These are phyloP conservation scores for Corchorus capsularis DNA, from an alignment of 345 rosid genomes.

Conservation along the genomic window DNA sequence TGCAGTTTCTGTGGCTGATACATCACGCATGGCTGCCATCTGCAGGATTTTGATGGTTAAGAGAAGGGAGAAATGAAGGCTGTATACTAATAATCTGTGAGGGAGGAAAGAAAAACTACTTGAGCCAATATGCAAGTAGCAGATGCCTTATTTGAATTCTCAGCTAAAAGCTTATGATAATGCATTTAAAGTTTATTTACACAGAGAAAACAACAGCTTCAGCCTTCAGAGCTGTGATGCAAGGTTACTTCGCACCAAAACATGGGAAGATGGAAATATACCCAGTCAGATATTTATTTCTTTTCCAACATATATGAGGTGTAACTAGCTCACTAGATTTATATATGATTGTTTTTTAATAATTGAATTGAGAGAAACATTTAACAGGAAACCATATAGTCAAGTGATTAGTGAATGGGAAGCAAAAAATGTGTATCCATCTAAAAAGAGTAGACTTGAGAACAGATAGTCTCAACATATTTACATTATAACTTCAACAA, in stretches of 20 bases:
- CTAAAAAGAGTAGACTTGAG: background rate
- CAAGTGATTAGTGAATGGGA: too few species aligned
- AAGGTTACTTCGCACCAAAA: background rate
- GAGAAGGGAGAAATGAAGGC: background rate
- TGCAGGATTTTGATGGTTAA: constrained; percentile 25
- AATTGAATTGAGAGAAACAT: background rate
- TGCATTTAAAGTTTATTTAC: background rate
- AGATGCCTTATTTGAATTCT: background rate
- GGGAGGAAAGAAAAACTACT: background rate
- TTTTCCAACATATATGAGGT: background rate
- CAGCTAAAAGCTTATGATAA: background rate
- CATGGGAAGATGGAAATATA: background rate
- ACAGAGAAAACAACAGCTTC: background rate
- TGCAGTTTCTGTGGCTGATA: constrained; percentile 61
- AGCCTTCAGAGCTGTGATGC: background rate
- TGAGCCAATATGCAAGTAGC: background rate
- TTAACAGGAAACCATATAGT: background rate
- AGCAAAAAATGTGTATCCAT: background rate
- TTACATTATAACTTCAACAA: background rate
- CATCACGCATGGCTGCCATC: constrained; percentile 64
- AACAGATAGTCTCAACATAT: background rate
- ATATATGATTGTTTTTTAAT: background rate
- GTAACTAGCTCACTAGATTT: background rate
- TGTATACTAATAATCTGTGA: background rate
- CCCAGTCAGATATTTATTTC: background rate